These are phyloP conservation scores for Trichoderma polysporum DNA, from an alignment of 2,329 filamentous ascomycete genomes.

Conservation along the genomic window DNA sequence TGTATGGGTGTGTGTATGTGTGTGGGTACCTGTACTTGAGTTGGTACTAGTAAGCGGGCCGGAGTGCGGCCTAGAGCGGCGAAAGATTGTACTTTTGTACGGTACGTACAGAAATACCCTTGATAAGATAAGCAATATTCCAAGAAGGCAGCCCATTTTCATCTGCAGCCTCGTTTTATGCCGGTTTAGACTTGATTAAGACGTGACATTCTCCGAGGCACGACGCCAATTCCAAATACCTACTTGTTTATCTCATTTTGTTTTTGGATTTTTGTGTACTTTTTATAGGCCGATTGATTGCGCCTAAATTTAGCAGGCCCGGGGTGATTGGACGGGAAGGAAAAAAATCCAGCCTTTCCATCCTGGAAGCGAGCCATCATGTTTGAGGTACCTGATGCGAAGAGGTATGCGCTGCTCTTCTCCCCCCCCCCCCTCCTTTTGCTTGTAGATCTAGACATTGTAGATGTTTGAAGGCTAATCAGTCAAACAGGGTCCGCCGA, in stretches of 20 bases:
- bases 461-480: not conserved
- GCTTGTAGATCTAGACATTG: not conserved
- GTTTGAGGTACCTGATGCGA: constrained; percentile 54
- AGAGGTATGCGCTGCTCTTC: constrained; percentile 40
- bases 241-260: not conserved
- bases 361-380: constrained; percentile 33
- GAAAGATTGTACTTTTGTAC: not conserved
- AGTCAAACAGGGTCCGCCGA: constrained; percentile 49
- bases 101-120: not conserved
- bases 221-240: not conserved
- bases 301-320: not conserved
- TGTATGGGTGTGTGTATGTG: not conserved
- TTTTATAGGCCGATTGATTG: not conserved
- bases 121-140: constrained; percentile 1
- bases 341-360: not conserved
- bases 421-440: no score
- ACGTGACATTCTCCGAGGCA: not conserved
- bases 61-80: no score
- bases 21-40: not conserved
- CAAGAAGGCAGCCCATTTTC: not conserved
- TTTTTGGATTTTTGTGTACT: not conserved
- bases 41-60: not conserved
- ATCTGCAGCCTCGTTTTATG: not conserved
- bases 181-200: not conserved
- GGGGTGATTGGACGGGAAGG: not conserved